A percentile compares a stretch with the other conserved stretches of the same genome.
These are phyloP conservation scores for Lentinula novae-zelandiae DNA, from an alignment of 1,284 basidiomycete genomes.

Conservation along the genomic window DNA sequence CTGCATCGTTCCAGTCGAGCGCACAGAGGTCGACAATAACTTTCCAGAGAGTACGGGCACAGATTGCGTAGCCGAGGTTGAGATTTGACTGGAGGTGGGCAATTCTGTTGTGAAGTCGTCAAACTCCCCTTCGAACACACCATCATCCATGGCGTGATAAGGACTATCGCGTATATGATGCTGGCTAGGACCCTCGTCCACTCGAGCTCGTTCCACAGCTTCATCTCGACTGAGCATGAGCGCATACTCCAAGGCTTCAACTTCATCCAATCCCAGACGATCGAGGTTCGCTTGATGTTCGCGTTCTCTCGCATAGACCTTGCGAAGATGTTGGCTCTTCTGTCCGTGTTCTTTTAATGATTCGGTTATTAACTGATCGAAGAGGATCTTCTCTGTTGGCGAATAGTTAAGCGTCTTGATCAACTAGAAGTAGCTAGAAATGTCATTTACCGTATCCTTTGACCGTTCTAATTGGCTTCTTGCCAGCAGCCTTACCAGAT, in stretches of 20 bases:
- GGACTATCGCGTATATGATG: slow-evolving; percentile 1
- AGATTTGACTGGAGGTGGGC: slow-evolving; percentile 18
- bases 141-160: slow-evolving; percentile 36
- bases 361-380: slow-evolving; percentile 63
- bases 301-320: slow-evolving; percentile 42
- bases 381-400: slow-evolving; percentile 56
- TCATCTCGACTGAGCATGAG: slow-evolving; percentile 87
- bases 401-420: slow-evolving; percentile 18
- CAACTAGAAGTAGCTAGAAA: slow-evolving; percentile 14
- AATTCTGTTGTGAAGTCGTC: slow-evolving; percentile 38
- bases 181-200: not conserved
- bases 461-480: slow-evolving; percentile 30
- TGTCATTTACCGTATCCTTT: slow-evolving; percentile 50
- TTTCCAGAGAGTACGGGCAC: not conserved
- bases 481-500: slow-evolving; percentile 25
- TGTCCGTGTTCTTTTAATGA: slow-evolving; percentile 50
- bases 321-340: slow-evolving; percentile 36
- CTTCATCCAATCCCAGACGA: slow-evolving; percentile 71
- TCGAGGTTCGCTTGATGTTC: slow-evolving; percentile 57
- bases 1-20: not conserved
- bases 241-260: slow-evolving; percentile 77
- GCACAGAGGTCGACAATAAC: not conserved
- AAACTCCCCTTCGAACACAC: slow-evolving; percentile 55
- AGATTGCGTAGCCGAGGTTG: not conserved
- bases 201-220: slow-evolving; percentile 28